Base-by-base conservation (phyloP, 2,329 filamentous ascomycete genomes). In the Aureobasidium melanogenum region DNA sequence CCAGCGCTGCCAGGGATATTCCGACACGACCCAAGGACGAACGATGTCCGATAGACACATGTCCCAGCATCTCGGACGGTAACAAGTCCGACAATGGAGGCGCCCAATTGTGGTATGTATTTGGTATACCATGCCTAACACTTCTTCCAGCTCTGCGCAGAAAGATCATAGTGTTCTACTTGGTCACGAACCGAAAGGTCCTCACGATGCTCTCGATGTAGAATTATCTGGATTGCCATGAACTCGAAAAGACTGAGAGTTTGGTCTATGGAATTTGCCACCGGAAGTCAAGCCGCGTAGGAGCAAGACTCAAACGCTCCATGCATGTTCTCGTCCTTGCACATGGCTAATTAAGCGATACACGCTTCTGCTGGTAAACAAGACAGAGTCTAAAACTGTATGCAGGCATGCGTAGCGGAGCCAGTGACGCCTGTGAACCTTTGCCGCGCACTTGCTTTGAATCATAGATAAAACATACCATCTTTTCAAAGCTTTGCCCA, bases 261-360 rank as follows among this genome's bases (percentile, higher is more conserved):
- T 17, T 30, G 6, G 2, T 17, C 32, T 52, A 12, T 12, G 5
- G 34, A 3, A 24, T 28, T 39, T 38, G 50, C 50, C 34, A 52
- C 50, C 34, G 19, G 34, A 52, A 9, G 2, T 15, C 24, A 12
- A 28, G 34, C 48, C 50, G 50, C 15, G n/a, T 38, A 52, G 6
- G 19, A 17, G 32, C 50, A 8, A 9, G 17, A 17, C 15, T 17
- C 38, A 14, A 47, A 47, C 44, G 44, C 44, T 32, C 9, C 15
- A 22, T 41, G 34, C 50, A 54, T 54, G 36, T 24, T 41, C 22
- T 30, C n/a, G 36, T 38, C 36, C 51, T 43, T 41, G 36, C 36
- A 55, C 26, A 55, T 55, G 51, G 51, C 51, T 30, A 41, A 41
- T 55, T 43, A 43, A 50, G 47, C 47, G 47, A 50, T 7, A 47